Evolutionary conservation across 176 grass and related monocot genomes (phyloP).

Genomic region (maize (Zea mays)): Zm-B73-REFERENCE-NAM-5.0 NC_050099.1:128874001-128874500

Average conservation of each 20-base stretch:
- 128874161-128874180: conserved; percentile 15
- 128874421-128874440: conserved; percentile 84
- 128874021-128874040: conserved; percentile 30
- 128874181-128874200: too few relatives aligned
- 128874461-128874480: conserved; percentile 88
- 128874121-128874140: conserved; percentile 27
- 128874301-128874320: conserved; percentile 68
- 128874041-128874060: conserved; percentile 16
- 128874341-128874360: conserved; percentile 97
- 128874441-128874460: conserved; percentile 79
- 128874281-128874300: conserved; percentile 85
- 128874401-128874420: conserved; percentile 90
- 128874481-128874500: not conserved
- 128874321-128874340: conserved; percentile 86
- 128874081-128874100: conserved; percentile 45
- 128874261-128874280: conserved; percentile 84
- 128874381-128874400: conserved; percentile 86
- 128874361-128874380: conserved; percentile 89
- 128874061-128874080: conserved; percentile 40
- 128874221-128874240: conserved; percentile 44
- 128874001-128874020: conserved; percentile 32
- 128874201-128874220: conserved; percentile 36
- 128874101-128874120: not conserved
- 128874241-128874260: conserved; percentile 69
- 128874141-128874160: not conserved